Base-by-base conservation (phyloP, 1,284 basidiomycete species). In the Ceratobasidium theobromae region DNA sequence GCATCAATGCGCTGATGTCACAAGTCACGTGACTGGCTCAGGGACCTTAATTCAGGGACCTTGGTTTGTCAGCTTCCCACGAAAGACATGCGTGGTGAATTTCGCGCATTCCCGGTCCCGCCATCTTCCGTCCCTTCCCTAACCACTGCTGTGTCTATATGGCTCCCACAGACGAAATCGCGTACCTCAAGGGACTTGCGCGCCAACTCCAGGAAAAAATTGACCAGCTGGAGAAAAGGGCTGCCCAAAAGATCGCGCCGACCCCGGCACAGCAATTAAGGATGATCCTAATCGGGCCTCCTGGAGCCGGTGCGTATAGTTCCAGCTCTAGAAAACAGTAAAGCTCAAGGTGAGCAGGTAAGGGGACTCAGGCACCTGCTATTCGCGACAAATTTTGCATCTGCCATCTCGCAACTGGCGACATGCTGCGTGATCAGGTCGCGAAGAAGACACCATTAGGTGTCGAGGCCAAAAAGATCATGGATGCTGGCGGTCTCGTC, bases 371-470 rank as follows among this genome's bases (percentile, higher is more conserved):
- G 78, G 96, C 95, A 1, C 96, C 97, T 25, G 86, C 85, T 76
- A 96, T 99, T 78, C 86, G 89, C 58, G 88, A 95, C 70, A 86
- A 92, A 76, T 99, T 91, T 83, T 94, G 93, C 76, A 87, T 99
- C 60, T 99, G 96, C 82, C 96, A 99, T 80, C 83, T 99, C 71
- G 95, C 96, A 32, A 99, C 96, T 30, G 96, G 96, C 40, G 96
- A 99, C 81, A 97, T 99, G 93, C 83, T 99, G 67, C 91, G 96
- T 53, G 93, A 95, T 71, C 95, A 99, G 78, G 95, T 99, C 67
- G 74, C 85, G 48, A 80, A 88, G 76, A 90, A 96, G 80, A 98
- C 96, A 4, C 80, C 86, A 43, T 85, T 99, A 53, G 96, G 96
- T 69, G 81, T 90, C 66, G 85, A 92, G 74, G 96, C 96, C 35